Evolutionary conservation across 1,284 basidiomycete species (phyloP), one percentile per base, ranked within the genome.

Genomic region (Blastosporella zonata): DNA sequence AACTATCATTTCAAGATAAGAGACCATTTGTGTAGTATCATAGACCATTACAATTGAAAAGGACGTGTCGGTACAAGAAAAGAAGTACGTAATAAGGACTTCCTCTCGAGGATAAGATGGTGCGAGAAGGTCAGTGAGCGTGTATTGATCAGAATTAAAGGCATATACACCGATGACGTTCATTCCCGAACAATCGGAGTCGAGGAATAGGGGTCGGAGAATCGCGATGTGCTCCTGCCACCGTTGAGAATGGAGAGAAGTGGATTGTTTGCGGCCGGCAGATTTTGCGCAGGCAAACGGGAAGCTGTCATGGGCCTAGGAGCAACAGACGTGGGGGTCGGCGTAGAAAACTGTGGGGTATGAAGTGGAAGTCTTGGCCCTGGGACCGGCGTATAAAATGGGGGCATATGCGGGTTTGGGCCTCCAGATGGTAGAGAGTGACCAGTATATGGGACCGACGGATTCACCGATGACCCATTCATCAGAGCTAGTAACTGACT

Each of bases 401-500:
- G 40, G 3, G 46, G 20, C 34, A 37, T 34, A 33, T 36, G 39
- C 43, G 40, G 6, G 28, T 35, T 36, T 28, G n/a, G 40, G 27
- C 28, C 44, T 27, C 40, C 46, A 25, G 28, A 33, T 12, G 40
- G 35, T 10, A 15, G 27, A 21, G 44, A 4, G 36, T 46, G 27
- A 7, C 34, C 17, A 12, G 18, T 15, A 18, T 50, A 25, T 2
- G 52, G 38, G 8, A 15, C 17, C 21, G 43, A 33, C 10, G 48
- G 23, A 22, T 43, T 50, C 13, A 38, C 13, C 12, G 38, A 29
- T 13, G 49, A 42, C 43, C 51, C 50, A 58, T 71, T 72, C 58
- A 74, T 70, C 44, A 78, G 57, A 25, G 73, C 62, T 17, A 77
- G 66, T 25, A 79, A 60, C 52, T 82, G 78, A 42, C 65, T 74